Evolutionary conservation across 176 grass and related monocot species (phyloP).

Genomic region (Aegilops speltoides): DNA sequence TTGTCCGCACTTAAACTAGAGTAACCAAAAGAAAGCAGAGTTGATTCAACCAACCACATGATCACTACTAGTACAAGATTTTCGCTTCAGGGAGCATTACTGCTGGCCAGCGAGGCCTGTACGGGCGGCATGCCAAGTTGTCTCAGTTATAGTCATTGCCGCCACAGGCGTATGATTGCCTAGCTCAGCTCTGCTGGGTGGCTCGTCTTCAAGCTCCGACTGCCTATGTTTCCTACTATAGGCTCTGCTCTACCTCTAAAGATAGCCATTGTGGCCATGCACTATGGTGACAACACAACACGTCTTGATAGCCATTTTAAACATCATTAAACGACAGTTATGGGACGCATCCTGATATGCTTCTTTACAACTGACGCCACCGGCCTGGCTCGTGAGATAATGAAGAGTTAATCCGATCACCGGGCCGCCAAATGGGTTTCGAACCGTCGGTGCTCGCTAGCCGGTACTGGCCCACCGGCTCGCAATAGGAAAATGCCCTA

Average conservation of each 20-base stretch:
- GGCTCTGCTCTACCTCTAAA: not conserved
- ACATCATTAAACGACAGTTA: constrained; percentile 13
- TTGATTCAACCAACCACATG: constrained; percentile 27
- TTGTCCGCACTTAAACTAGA: constrained; percentile 37
- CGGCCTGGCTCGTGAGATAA: constrained; percentile 8
- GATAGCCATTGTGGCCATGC: not conserved
- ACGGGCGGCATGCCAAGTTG: not conserved
- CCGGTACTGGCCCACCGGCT: not conserved
- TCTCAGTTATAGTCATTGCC: not conserved
- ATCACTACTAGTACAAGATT: not conserved
- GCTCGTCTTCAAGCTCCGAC: not conserved
- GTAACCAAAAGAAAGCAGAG: constrained; percentile 13
- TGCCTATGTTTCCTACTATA: not conserved
- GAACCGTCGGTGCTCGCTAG: constrained; percentile 30
- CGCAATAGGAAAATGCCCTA: not conserved
- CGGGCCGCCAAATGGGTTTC: not conserved
- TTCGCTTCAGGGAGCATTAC: constrained; percentile 11
- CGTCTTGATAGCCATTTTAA: not conserved
- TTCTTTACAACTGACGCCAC: constrained; percentile 32
- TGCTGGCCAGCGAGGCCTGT: not conserved
- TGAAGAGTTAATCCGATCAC: not conserved
- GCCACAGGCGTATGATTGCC: not conserved
- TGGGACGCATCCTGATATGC: constrained; percentile 11
- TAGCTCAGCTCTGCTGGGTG: too few species aligned
- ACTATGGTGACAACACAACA: not conserved